Evolutionary conservation across 495 filamentous ascomycete genomes (phyloP), one percentile per base, ranked within the genome.

Genomic region (Hypoxylon rickii): DNA sequence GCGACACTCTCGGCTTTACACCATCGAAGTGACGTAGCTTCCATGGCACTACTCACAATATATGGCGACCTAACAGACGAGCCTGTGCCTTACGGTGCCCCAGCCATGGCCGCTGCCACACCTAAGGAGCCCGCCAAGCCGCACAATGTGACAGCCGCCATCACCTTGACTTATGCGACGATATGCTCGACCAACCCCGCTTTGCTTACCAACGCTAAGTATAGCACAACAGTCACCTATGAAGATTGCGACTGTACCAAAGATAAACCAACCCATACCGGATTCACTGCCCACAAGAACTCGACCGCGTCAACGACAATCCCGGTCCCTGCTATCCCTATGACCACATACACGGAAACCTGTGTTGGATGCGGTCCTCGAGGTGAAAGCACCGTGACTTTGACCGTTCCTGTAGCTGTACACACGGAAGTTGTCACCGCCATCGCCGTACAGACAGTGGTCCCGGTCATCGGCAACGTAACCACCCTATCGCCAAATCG

Each of bases 121-220:
- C 17, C 29, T 19, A 3, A 49, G 20, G 1, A 24, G 33, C 15
- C 29, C 20, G 4, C 34, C 8, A 3, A 7, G 3, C 22, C 16
- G 7, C 22, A 41, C 44, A 56, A 52, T 12, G 21, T 31, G 0
- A 40, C 66, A 0, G 61, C 63, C 1, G 56, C 45, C 16, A 44
- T 65, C 1, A 50, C 54, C 2, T 42, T 66, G 11, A 63, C 68
- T 0, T 72, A 65, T 36, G 68, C 61, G 0, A 70, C 67, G 1
- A 42, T 70, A 13, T 70, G 65, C 44, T 34, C 67, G n/a, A 61
- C 60, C 0, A 63, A 67, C 48, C 45, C 55, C 0, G 64, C 51
- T 6, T 38, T 16, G 2, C 51, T 67, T 2, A 24, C 55, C 0
- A 47, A 58, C 29, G 39, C 44, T 0, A 47, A 64, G 22, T 67